Evolutionary conservation across 1,284 basidiomycete species (phyloP).

Genomic region (Psilocybe mexicana): DNA sequence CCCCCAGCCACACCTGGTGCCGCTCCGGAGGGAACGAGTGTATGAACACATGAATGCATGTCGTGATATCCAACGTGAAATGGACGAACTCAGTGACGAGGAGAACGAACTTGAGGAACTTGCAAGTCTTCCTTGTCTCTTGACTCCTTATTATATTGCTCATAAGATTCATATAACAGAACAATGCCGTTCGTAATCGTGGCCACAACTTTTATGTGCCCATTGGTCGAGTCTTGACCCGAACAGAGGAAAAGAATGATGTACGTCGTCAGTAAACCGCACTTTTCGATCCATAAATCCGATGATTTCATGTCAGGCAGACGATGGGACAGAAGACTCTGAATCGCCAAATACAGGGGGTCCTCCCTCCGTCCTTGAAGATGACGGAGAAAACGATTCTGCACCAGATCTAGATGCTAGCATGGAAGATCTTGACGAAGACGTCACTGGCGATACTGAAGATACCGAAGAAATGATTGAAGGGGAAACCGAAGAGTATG

Average conservation of each 20-base stretch:
- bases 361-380: conserved; percentile 42
- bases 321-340: conserved; percentile 46
- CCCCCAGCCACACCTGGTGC: conserved; percentile 68
- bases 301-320: conserved; percentile 18
- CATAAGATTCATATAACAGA: conserved; percentile 38
- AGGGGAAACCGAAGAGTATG: conserved; percentile 39
- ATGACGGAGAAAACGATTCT: conserved; percentile 59
- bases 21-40: conserved; percentile 50
- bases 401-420: conserved; percentile 65
- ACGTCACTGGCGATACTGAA: conserved; percentile 40
- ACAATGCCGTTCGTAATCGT: conserved; percentile 57
- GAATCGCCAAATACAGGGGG: conserved; percentile 41
- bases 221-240: conserved; percentile 69
- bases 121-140: conserved; percentile 39
- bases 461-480: conserved; percentile 43
- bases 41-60: conserved; percentile 58
- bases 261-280: conserved; percentile 39
- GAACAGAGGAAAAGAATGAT: conserved; percentile 82
- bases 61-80: conserved; percentile 74
- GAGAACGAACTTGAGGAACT: conserved; percentile 77
- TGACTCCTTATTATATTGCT: not conserved
- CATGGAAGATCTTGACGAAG: conserved; percentile 74
- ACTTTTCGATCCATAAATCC: not conserved
- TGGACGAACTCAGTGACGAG: conserved; percentile 84
- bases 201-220: conserved; percentile 72